Base-by-base conservation (phyloP, 306 rosid species). In the Prunus padus region DNA sequence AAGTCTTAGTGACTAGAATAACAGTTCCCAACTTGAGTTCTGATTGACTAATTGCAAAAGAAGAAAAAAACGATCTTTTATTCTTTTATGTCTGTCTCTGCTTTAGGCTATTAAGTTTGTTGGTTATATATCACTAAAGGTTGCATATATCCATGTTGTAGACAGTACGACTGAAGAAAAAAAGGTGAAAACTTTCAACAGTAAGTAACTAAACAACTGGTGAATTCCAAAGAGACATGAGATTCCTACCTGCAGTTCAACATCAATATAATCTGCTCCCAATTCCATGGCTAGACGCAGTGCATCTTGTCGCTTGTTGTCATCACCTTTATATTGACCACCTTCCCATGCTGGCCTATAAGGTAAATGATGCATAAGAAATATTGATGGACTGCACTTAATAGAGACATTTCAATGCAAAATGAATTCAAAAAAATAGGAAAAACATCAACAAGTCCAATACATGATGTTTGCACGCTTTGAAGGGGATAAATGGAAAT, bases 261-360 rank as follows among this genome's bases (percentile, higher is more conserved):
- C 67, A 40, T 90, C 96, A 51, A 90, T 83, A 57, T 79, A 86
- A 80, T 85, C 84, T 5, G 88, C 88, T 18, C 89, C 91, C 77
- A 88, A 18, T 69, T 90, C 88, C 86, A 82, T 65, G 68, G 84
- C 84, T 44, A 59, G 2, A 49, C 45, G 67, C 54, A 90, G 84
- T 54, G 88, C 88, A 46, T 65, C 76, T 70, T 67, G 88, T 45
- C 96, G 80, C 76, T 77, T 65, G 54, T 19, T 85, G 69, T 90
- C 96, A 75, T 88, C 89, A 16, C 93, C 91, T 14, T 83, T 74
- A 15, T 86, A 88, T 31, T 70, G 72, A 20, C 96, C 92, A 59
- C 96, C 89, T 74, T 88, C 92, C 91, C 96, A 86, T 51, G 59
- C 72, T 63, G 96, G 93, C 72, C 96, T 88, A 80, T 65, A 74